These are phyloP conservation scores for Leccinellum albellum DNA, from an alignment of 768 basidiomycete genomes.

Conservation along the genomic window DNA sequence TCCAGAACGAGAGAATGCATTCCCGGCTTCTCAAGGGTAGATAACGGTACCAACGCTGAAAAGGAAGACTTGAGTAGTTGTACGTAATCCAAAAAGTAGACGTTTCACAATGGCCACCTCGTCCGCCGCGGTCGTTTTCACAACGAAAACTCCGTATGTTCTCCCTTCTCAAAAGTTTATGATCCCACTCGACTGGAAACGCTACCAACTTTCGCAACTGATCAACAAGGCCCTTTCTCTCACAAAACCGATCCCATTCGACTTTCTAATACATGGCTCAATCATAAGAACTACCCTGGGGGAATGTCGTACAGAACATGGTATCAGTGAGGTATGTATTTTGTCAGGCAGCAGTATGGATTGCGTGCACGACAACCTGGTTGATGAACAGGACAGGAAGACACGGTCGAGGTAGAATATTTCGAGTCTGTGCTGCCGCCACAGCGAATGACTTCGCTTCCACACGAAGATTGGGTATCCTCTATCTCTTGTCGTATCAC, in stretches of 20 bases:
- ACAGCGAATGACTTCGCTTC: slow-evolving; percentile 70
- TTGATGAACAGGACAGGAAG: slow-evolving; percentile 52
- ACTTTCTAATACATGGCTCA: slow-evolving; percentile 86
- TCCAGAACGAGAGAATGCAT: neutral
- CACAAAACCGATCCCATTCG: slow-evolving; percentile 78
- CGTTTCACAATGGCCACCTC: neutral
- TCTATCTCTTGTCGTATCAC: slow-evolving; percentile 30
- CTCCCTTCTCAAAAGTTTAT: slow-evolving; percentile 75
- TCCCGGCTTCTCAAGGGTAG: no score
- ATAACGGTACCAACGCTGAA: no score
- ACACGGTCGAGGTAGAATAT: slow-evolving; percentile 89
- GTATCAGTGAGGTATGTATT: slow-evolving; percentile 58
- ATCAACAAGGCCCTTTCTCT: slow-evolving; percentile 90
- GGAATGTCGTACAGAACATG: slow-evolving; percentile 71
- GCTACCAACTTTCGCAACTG: slow-evolving; percentile 96
- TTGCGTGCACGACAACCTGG: neutral
- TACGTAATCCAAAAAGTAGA: no score
- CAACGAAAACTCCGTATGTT: slow-evolving; percentile 18
- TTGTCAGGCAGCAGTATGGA: neutral
- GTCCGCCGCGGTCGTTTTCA: slow-evolving; percentile 17
- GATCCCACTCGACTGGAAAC: slow-evolving; percentile 84
- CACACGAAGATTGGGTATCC: slow-evolving; percentile 92
- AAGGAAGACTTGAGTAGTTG: no score
- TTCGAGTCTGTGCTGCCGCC: slow-evolving; percentile 87
- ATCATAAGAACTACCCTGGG: slow-evolving; percentile 67